phyloP scores from a whole-genome alignment of 495 filamentous ascomycete genomes.

The Penicillium canescens region DNA sequence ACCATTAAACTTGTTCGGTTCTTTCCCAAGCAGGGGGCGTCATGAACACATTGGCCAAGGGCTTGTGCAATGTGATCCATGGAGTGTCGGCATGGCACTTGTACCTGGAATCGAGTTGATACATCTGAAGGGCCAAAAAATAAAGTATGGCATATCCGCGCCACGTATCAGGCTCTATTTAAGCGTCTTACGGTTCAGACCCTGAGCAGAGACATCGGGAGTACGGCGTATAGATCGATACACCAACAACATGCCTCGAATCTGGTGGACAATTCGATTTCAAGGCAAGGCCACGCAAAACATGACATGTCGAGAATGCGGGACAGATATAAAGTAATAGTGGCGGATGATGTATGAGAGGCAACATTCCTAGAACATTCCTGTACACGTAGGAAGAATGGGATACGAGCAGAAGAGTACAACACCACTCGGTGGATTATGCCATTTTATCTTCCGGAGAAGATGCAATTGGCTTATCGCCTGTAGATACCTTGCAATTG shows the following conservation, averaged over 20 bases:
- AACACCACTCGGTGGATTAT: conserved; percentile 14
- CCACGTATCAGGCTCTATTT: no score
- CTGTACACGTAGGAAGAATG: conserved; percentile 2
- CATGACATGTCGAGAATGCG: neutral
- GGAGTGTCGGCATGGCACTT: neutral
- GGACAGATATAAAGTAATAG: neutral
- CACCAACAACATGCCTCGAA: no score
- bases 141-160: no score
- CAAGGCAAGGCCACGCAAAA: no score
- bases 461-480: conserved; percentile 18
- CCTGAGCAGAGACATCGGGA: neutral
- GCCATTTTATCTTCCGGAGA: conserved; percentile 18
- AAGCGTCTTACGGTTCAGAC: neutral
- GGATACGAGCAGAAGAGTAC: conserved; percentile 1
- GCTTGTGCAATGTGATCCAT: conserved; percentile 11
- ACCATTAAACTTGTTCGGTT: neutral
- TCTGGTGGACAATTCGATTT: no score
- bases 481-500: conserved; percentile 12
- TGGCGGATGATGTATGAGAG: neutral
- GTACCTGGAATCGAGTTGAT: neutral
- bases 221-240: no score
- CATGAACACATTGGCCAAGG: conserved; percentile 6
- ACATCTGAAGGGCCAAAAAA: neutral
- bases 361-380: conserved; percentile 7
- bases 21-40: conserved; percentile 6